Evolutionary conservation across 306 rosid species (phyloP), one percentile per base, ranked within the genome.

Genomic region (Cicer arietinum): DNA sequence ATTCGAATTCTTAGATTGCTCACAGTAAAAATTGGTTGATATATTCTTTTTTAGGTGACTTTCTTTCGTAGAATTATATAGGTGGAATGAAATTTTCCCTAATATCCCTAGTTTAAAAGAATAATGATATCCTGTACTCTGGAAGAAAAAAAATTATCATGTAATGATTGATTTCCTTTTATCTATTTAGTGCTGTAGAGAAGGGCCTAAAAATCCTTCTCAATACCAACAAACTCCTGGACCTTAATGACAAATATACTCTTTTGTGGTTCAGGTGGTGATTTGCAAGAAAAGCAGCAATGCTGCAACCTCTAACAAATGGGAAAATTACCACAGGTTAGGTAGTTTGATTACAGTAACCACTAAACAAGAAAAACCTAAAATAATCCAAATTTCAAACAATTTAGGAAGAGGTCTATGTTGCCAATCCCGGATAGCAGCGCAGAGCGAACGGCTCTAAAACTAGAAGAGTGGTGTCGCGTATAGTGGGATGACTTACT

Each of bases 341-440:
- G 30, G 6, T 8, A 30, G 25, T 54, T 45, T 77, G 35, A 44
- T 43, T 67, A 67, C 46, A 44, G 74, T 58, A 67, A 76, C 63
- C 14, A 64, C 54, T 46, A 54, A 65, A 47, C 9, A 75, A 44
- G 12, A 56, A 42, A 42, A 67, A 67, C 59, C 20, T 76, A n/a
- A 54, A 67, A 67, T n/a, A 42, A 66, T 53, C 66, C 57, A 65
- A 42, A 54, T 14, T 53, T 66, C 47, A 76, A 42, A 66, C 35
- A 35, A 22, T 10, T 5, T 22, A 30, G 74, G 54, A 66, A 42
- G 67, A 52, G 54, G 52, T 12, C 25, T 52, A 52, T 52, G 59
- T 7, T 16, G 59, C 17, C 59, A 52, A 52, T 16, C 11, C 8
- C 25, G 22, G 22, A 16, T 52, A 8, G 10, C 22, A 20, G 59